phyloP scores from a whole-genome alignment of 176 grass and related monocot genomes.

The Rhynchospora pubera region DNA sequence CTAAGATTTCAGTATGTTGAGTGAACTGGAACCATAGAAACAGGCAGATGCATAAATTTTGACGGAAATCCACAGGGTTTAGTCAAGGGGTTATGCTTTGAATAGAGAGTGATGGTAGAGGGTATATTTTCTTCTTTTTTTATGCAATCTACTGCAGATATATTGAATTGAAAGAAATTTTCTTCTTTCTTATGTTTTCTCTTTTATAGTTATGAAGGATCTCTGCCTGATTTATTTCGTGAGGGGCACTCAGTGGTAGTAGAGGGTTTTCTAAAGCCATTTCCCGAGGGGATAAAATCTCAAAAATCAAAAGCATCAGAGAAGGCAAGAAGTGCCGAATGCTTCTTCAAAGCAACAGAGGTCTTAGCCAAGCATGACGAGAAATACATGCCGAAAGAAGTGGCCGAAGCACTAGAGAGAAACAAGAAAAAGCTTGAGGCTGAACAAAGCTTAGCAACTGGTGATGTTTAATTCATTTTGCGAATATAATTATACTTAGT shows the following conservation, averaged over 20 bases:
- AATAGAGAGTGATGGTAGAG: background rate
- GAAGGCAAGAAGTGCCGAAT: conserved; percentile 50
- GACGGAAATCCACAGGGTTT: background rate
- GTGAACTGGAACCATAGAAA: background rate
- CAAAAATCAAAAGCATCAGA: conserved; percentile 42
- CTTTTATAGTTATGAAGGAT: conserved; percentile 45
- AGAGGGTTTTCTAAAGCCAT: conserved; percentile 72
- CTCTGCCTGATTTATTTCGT: conserved; percentile 84
- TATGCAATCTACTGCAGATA: background rate
- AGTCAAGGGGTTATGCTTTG: background rate
- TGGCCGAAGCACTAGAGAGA: conserved; percentile 81
- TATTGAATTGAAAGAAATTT: background rate
- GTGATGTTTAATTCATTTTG: background rate
- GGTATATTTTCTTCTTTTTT: too few relatives aligned
- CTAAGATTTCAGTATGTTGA: background rate
- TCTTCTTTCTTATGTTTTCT: background rate
- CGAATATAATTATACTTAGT: background rate
- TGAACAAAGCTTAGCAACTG: conserved; percentile 4
- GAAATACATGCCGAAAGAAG: conserved; percentile 99
- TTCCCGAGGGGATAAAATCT: conserved; percentile 34
- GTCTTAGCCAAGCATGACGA: conserved; percentile 98
- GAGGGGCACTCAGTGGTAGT: conserved; percentile 96
- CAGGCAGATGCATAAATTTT: background rate
- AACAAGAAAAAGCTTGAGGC: conserved; percentile 76
- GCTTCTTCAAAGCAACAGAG: conserved; percentile 67